These are phyloP conservation scores for Rhodotorula graminis DNA, from an alignment of 768 basidiomycete species.

Conservation along the genomic window DNA sequence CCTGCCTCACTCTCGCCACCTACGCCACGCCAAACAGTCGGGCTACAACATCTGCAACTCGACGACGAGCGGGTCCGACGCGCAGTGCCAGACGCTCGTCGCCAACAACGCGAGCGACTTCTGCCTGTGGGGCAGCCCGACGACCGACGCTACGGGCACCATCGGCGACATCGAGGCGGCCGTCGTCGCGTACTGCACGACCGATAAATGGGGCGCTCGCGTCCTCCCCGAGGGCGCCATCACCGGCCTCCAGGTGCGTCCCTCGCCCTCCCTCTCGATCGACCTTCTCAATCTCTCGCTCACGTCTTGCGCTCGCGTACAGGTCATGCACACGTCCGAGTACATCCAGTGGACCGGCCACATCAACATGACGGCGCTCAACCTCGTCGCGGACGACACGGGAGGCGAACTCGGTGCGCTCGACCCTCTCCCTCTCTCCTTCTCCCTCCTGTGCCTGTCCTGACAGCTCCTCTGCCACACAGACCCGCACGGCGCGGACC, in stretches of 20 bases:
- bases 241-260: slow-evolving; percentile 50
- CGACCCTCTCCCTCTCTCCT: neutral
- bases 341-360: slow-evolving; percentile 54
- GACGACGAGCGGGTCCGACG: slow-evolving; percentile 11
- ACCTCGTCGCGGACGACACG: slow-evolving; percentile 54
- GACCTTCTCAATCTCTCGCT: neutral
- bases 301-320: neutral
- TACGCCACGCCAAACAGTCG: neutral
- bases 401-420: slow-evolving; percentile 58
- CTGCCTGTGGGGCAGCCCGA: slow-evolving; percentile 33
- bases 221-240: slow-evolving; percentile 63
- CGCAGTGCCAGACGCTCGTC: slow-evolving; percentile 37
- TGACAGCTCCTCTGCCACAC: neutral
- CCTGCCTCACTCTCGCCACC: too few species aligned
- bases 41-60: slow-evolving; percentile 26
- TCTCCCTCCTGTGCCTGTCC: neutral
- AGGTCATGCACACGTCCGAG: slow-evolving; percentile 48
- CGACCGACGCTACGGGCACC: neutral
- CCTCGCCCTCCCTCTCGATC: too few species aligned
- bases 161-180: slow-evolving; percentile 27
- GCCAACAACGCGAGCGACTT: slow-evolving; percentile 38
- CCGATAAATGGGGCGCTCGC: slow-evolving; percentile 60
- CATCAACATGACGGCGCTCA: slow-evolving; percentile 58
- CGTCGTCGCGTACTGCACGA: slow-evolving; percentile 42
- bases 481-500: slow-evolving; percentile 64